Evolutionary conservation across 805 yeast genomes (phyloP).

Genomic region (Suhomyces kilbournensis): DNA sequence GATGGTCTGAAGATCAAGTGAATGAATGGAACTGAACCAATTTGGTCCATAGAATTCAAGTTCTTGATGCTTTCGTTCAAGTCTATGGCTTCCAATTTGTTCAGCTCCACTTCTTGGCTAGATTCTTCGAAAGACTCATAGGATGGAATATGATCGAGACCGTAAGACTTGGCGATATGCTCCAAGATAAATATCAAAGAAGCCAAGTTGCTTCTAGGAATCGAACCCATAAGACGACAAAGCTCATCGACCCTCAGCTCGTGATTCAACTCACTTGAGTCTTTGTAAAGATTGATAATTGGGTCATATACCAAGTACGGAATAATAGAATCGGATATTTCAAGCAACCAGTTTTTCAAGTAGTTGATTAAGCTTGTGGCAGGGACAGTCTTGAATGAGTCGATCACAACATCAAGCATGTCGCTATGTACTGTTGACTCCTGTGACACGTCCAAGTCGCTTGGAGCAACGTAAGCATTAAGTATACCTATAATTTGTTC

Average conservation of each 20-base stretch:
- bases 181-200: conserved; percentile 35
- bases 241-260: conserved; percentile 15
- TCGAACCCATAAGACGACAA: conserved; percentile 24
- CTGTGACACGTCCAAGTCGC: conserved; percentile 10
- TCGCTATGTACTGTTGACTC: conserved; percentile 21
- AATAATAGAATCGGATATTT: conserved; percentile 39
- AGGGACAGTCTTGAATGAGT: conserved; percentile 7
- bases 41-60: conserved; percentile 34
- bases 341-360: conserved; percentile 39
- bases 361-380: conserved; percentile 24
- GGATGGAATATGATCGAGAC: conserved; percentile 19
- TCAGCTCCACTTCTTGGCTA: background rate
- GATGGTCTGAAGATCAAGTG: conserved; percentile 43
- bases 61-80: conserved; percentile 5
- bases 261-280: background rate
- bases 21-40: conserved; percentile 39
- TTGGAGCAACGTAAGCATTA: conserved; percentile 14
- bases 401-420: conserved; percentile 1
- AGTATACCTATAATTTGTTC: conserved; percentile 23
- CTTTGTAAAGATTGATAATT: conserved; percentile 19
- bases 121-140: conserved; percentile 28
- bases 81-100: background rate
- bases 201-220: conserved; percentile 40
- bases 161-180: conserved; percentile 27
- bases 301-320: conserved; percentile 41